Base-by-base conservation (phyloP, 495 filamentous ascomycete genomes). In the Trichodelitschia bisporula region DNA sequence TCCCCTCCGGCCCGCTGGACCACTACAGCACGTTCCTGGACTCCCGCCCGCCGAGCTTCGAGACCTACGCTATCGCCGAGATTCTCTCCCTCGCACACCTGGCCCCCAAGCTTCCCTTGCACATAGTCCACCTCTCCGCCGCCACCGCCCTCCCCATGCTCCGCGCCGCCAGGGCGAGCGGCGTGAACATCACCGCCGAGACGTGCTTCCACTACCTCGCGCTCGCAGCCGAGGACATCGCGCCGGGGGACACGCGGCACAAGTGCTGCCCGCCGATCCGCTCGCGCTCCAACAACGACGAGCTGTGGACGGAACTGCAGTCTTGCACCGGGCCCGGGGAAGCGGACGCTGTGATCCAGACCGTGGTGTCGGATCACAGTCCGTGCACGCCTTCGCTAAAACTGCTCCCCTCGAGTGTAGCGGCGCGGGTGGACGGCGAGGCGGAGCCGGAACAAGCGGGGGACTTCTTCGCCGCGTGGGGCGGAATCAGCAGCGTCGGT, bases 241-340 rank as follows among this genome's bases (percentile, higher is more conserved):
- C 66, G 29, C 67, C 86, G 28, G 86, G 86, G 18, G 86, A 97
- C 51, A 93, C 84, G 13, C 58, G 86, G 34, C 80, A 93, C 56
- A 97, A 97, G 53, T 97, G 86, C 60, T 97, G 86, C 48, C 86
- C 86, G 8, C 86, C 86, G 0, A 95, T 97, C 48, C 76, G 86
- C 15, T 64, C 62, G 16, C 64, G 74, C 37, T 44, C 61, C 12
- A 97, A 97, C 57, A 80, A 84, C 39, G 75, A 92, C 40, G 65
- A 66, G 16, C 64, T 97, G 1, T 97, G 86, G 86, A 64, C 64
- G 4, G 83, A 91, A 44, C 51, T 93, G 4, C 54, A 28, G 38
- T 38, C 27, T 20, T 41, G 35, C 35, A 32, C 3, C 16, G 31
- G 31, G 3, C 34, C 62, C 31, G 54, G 53, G 20, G 56, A 62